phyloP scores from a whole-genome alignment of 2,329 filamentous ascomycete genomes.

The Trichoderma citrinoviride region DNA sequence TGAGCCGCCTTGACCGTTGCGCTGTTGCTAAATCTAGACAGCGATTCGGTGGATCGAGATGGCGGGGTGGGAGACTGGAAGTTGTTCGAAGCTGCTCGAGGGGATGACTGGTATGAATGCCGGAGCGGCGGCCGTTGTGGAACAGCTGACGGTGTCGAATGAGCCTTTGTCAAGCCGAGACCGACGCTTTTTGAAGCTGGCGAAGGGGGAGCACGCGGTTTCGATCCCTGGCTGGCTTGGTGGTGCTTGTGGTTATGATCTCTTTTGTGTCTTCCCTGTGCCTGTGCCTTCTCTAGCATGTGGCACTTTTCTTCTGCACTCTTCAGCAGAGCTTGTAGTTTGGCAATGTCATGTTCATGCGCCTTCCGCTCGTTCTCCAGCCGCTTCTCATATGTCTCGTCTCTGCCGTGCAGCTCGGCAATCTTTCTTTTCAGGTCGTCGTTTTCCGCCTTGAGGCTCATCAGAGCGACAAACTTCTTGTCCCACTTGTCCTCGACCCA shows the following conservation, averaged over 20 bases:
- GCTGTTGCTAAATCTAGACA: slow-evolving; percentile 19
- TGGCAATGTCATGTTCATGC: slow-evolving; percentile 35
- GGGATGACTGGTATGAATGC: slow-evolving; percentile 11
- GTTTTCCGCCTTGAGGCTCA: slow-evolving; percentile 35
- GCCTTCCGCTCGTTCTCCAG: slow-evolving; percentile 38
- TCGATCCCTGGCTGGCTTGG: slow-evolving; percentile 16
- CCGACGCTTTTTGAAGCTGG: slow-evolving; percentile 23
- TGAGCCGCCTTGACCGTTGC: slow-evolving; percentile 23
- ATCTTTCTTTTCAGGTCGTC: slow-evolving; percentile 36
- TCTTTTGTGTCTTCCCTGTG: slow-evolving; percentile 27
- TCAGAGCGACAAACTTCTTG: slow-evolving; percentile 32
- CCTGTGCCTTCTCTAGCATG: slow-evolving; percentile 31
- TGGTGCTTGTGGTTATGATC: slow-evolving; percentile 26
- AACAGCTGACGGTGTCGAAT: slow-evolving; percentile 29
- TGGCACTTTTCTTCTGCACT: slow-evolving; percentile 36
- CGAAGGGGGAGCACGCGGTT: slow-evolving; percentile 22
- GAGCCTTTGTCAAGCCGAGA: slow-evolving; percentile 27
- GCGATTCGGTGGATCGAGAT: slow-evolving; percentile 1
- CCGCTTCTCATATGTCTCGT: slow-evolving; percentile 41
- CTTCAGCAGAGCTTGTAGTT: slow-evolving; percentile 37
- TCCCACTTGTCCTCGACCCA: slow-evolving; percentile 41
- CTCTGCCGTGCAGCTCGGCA: slow-evolving; percentile 38
- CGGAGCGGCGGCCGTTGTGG: slow-evolving; percentile 22
- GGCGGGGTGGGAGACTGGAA: slow-evolving; percentile 10
- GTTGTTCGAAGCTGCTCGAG: slow-evolving; percentile 10